Evolutionary conservation across 106 monocot species (phyloP), one percentile per base, ranked within the genome.

Genomic region (Allium fistulosum): DNA sequence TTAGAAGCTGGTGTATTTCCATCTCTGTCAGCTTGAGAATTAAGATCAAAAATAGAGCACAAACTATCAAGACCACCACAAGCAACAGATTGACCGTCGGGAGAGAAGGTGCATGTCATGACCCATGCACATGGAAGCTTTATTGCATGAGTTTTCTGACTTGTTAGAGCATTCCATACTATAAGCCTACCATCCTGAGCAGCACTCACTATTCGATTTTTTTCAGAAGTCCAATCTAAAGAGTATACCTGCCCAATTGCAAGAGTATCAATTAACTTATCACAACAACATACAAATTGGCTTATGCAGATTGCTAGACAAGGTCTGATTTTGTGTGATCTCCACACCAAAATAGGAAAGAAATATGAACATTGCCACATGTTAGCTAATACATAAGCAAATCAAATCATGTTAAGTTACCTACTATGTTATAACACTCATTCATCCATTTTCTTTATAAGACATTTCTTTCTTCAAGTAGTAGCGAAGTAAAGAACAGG

Each of bases 101-200:
- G 96, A 47, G 92, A 88, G 68, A 89, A 97, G 11, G 92, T 86
- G 77, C 96, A 97, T 11, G 96, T 79, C 96, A 88, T 92, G 26
- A 97, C 92, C 82, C 89, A 97, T 26, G 96, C 83, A 70, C 92
- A 97, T 57, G 81, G 85, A 61, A 92, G 84, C 70, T 84, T 97
- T 71, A 92, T 97, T 0, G 88, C 88, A 82, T 92, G 92, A 49
- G 88, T 97, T 72, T 97, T 97, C 76, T 97, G 96, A 65, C 96
- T 97, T 69, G 96, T 97, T 55, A 97, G 79, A 66, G 96, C 88
- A 82, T 97, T 97, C 96, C 96, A 97, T n/a, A 97, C 92, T 64
- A 92, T 92, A 61, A 97, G 69, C 70, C 88, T 83, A 60, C 96
- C 96, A 79, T 97, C 96, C 67, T 86, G 96, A 65, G 92, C 86